A percentile compares a stretch with the other conserved stretches of the same genome.
Conservation (phyloP, 2,329 filamentous ascomycete species). For the Hirsutella minnesotensis region DNA sequence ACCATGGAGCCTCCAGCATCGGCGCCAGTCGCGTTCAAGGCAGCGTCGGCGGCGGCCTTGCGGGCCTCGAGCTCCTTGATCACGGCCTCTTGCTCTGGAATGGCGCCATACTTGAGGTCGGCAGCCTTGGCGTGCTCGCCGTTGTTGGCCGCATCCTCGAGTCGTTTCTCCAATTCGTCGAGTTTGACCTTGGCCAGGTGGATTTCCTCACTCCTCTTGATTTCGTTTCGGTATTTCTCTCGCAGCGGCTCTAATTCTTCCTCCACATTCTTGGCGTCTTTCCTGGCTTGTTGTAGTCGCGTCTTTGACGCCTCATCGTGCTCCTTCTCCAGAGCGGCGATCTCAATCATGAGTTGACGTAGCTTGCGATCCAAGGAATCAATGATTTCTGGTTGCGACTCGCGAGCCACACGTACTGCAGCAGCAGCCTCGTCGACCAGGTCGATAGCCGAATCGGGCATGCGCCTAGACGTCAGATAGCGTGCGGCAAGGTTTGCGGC, state of each 20-base stretch:
- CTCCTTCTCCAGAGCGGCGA: conserved; percentile 85
- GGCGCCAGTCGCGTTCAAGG: conserved; percentile 39
- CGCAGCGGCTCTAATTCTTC: conserved; percentile 86
- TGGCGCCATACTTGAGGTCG: conserved; percentile 93
- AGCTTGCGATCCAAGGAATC: conserved; percentile 86
- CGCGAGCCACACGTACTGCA: conserved; percentile 87
- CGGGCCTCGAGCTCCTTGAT: conserved; percentile 76
- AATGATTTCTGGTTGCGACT: conserved; percentile 91
- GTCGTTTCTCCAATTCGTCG: conserved; percentile 80
- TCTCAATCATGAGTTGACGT: conserved; percentile 91
- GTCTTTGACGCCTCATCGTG: conserved; percentile 86
- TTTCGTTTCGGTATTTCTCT: conserved; percentile 92
- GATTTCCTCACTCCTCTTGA: conserved; percentile 79
- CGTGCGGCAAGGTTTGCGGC: conserved; percentile 85
- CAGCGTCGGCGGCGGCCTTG: conserved; percentile 66
- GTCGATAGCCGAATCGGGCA: conserved; percentile 95
- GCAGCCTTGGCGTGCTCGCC: conserved; percentile 79
- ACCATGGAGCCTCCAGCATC: conserved; percentile 63
- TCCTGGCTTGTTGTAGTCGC: conserved; percentile 70
- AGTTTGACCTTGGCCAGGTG: conserved; percentile 93
- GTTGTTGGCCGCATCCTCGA: conserved; percentile 82
- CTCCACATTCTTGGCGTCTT: conserved; percentile 86
- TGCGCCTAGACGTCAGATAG: conserved; percentile 79
- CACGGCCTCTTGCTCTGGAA: conserved; percentile 74
- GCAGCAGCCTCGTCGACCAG: conserved; percentile 93